Base-by-base conservation (phyloP, 352 stramenopile species). In the Phytophthora lateralis region DNA sequence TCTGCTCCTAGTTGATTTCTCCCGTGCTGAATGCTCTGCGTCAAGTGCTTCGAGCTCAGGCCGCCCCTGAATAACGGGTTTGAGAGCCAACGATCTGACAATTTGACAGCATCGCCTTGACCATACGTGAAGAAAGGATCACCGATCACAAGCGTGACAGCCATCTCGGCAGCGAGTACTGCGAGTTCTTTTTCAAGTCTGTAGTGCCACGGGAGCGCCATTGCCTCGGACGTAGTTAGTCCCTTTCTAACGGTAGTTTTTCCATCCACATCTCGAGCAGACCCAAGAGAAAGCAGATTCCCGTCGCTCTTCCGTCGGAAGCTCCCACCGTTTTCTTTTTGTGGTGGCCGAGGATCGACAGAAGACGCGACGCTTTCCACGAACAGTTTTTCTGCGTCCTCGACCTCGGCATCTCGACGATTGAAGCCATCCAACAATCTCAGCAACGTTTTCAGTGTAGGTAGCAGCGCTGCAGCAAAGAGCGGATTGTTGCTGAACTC, bases 121-220 rank as follows among this genome's bases (percentile, higher is more conserved):
- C 55, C 29, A 39, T 32, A 59, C 6, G 47, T 53, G 30, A 78
- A 82, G 11, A 63, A 61, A 0, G 68, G 66, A 18, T 90, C 69
- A 0, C 78, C 83, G 15, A 75, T 62, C 3, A 74, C 61, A 8
- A 91, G 54, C 9, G 83, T 92, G 17, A 88, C 44, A 0, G 66
- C 66, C 71, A 93, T 83, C 39, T 88, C 74, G 6, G 76, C 62
- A 20, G 68, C 48, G 1, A 93, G 57, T 11, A 81, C 62, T 9
- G 71, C 84, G 8, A 93, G 12, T 12, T 88, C 76, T 55, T 91
- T 92, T 50, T 93, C 75, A 0, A 93, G 56, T 43, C 78, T 58
- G 24, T 75, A 77, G 34, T 71, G 71, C 83, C 83, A 92, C 0
- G 77, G 81, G 0, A 91, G 49, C 1, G 47, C 45, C 27, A 81